Conservation (phyloP, 768 basidiomycete genomes). For the Favolaschia claudopus region DNA sequence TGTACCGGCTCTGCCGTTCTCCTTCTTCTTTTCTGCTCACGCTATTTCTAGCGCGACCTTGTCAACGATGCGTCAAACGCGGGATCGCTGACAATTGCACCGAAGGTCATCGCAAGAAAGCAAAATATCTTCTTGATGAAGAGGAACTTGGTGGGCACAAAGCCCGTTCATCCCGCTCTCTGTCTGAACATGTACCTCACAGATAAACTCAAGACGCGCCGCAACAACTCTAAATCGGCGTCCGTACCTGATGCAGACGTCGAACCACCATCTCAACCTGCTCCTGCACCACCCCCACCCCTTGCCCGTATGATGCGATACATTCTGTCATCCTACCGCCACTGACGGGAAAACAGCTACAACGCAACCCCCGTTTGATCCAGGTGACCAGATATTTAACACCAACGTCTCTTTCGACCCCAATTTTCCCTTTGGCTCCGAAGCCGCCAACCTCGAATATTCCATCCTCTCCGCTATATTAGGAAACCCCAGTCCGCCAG, state of each 20-base stretch:
- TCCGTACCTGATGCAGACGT: slow-evolving; percentile 50
- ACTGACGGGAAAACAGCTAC: slow-evolving; percentile 30
- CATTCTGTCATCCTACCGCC: neutral
- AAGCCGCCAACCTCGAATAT: slow-evolving; percentile 94
- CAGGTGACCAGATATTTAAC: slow-evolving; percentile 67
- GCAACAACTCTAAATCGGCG: slow-evolving; percentile 49
- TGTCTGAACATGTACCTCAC: slow-evolving; percentile 46
- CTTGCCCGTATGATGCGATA: slow-evolving; percentile 34
- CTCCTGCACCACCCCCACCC: slow-evolving; percentile 42
- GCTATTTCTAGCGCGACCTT: slow-evolving; percentile 80
- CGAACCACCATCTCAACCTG: slow-evolving; percentile 27
- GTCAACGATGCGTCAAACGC: slow-evolving; percentile 94
- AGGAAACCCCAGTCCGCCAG: slow-evolving; percentile 72
- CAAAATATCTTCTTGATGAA: slow-evolving; percentile 95
- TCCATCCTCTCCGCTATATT: slow-evolving; percentile 93
- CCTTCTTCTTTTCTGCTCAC: slow-evolving; percentile 27
- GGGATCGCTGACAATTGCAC: slow-evolving; percentile 88
- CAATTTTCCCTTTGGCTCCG: slow-evolving; percentile 77
- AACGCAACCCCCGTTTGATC: slow-evolving; percentile 47
- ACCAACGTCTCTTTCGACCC: slow-evolving; percentile 65
- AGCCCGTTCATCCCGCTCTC: slow-evolving; percentile 37
- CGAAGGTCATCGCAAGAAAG: slow-evolving; percentile 97
- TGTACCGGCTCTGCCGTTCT: slow-evolving; percentile 60
- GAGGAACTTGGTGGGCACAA: slow-evolving; percentile 85
- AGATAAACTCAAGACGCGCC: slow-evolving; percentile 55